Base-by-base conservation (phyloP, 371 early-diverging fungal species). In the Dichotomocladium elegans region DNA sequence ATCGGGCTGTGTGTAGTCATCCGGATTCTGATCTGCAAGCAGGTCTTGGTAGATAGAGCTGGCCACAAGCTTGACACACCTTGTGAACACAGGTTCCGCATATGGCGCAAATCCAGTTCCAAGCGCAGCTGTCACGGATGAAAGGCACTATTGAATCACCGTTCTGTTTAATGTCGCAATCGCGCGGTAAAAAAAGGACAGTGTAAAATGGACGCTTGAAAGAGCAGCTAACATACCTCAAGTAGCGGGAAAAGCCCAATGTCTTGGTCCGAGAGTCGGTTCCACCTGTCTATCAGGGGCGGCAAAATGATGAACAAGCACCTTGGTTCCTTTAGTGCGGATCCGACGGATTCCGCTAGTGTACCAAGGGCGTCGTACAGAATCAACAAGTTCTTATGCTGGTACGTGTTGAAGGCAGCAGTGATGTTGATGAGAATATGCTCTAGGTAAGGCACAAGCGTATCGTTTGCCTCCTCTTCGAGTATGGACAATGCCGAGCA, bases 351-450 rank as follows among this genome's bases (percentile, higher is more conserved):
- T 63, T 95, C 95, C 11, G 96, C 96, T 19, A 98, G 74, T 3
- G 95, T 95, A 6, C 93, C 93, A 19, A 96, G 85, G 8, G 93
- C 93, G 58, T 98, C 98, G 69, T 94, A 96, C 41, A 96, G 74
- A 25, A 93, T 85, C 12, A 90, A 68, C 57, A 95, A 64, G 71
- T 96, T 96, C 67, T 91, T 91, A 54, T 85, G 77, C 72, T 92
- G 90, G 72, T 96, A 96, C 24, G 81, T 83, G 24, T 66, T 53
- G 55, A 98, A 92, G 9, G 95, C 93, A 25, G 68, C 65, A 17
- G 82, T 78, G 30, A 95, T 73, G 30, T 85, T 83, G 49, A 81
- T 75, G 22, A 96, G 70, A 53, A 98, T 91, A 17, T 77, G 81
- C 15, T 83, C 82, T 28, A 98, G 74, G 62, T 89, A 95, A 12